Evolutionary conservation across 2,329 filamentous ascomycete genomes (phyloP), one percentile per base, ranked within the genome.

Genomic region (Ophiostoma himal-ulmi): DNA sequence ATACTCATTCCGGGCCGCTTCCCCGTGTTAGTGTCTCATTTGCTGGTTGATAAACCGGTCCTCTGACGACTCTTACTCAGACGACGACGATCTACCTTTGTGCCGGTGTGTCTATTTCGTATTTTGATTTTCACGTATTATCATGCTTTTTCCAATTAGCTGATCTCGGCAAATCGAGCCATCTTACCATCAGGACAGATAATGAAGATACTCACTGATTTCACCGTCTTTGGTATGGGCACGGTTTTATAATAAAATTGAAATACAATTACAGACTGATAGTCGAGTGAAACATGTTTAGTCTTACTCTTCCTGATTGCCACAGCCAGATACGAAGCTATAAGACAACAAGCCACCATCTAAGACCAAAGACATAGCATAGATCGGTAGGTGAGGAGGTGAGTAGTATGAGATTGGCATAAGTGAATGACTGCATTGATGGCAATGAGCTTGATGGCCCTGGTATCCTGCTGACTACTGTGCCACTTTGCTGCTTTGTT

Each of bases 1-100:
- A 48, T 48, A 26, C 52, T 57, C 52, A 57, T 57, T 57, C 52
- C 52, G 52, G 52, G 52, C 52, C 52, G 52, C 52, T 57, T 57
- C 22, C 52, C 52, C 52, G 44, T 48, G 1, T 5, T 8, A 22
- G n/a, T 57, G n/a, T 26, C 52, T 57, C 52, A 57, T 10, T 10
- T 26, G 14, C 52, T 57, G n/a, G n/a, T 57, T n/a, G 13, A 57
- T 26, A 1, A 57, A 57, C 52, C 52, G n/a, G 52, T 57, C 52
- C 26, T 57, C 13, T 57, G 52, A 57, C 52, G 52, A 8, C 22
- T 57, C 52, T 57, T 57, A 57, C 52, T 57, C 52, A 57, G n/a
- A 57, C 22, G 10, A 57, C 48, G 48, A 8, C 52, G n/a, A 57
- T 22, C 52, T 17, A 6, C 44, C 44, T 48, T 17, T 48, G 39